Percentiles rank a stretch among this genome's conserved stretches.
Evolutionary conservation across 441 rosid genomes (phyloP).

Genomic region (Pelargonium cotyledonis): DNA sequence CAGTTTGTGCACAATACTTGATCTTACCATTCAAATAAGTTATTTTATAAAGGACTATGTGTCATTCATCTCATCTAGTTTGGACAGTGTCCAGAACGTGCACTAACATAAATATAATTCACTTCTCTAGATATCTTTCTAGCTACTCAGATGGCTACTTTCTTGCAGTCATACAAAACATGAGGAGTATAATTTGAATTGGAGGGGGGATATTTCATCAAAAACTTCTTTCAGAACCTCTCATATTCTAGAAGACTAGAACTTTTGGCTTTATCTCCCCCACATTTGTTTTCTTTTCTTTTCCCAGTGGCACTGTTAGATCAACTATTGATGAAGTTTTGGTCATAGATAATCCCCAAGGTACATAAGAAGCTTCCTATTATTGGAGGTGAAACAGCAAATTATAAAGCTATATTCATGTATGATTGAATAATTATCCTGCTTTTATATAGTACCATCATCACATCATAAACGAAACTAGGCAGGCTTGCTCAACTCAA

Average conservation of each 20-base stretch:
- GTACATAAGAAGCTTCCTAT: not conserved
- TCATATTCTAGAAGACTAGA: not conserved
- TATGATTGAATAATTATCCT: not conserved
- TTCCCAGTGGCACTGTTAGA: not conserved
- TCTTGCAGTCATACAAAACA: too few relatives aligned
- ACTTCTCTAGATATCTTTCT: not conserved
- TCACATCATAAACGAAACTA: not conserved
- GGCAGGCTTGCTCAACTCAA: not conserved
- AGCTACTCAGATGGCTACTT: not conserved
- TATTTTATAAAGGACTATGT: not conserved
- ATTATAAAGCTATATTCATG: not conserved
- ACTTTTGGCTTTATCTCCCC: not conserved
- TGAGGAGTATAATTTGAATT: too few relatives aligned
- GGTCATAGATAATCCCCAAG: slow-evolving; percentile 2
- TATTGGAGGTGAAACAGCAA: not conserved
- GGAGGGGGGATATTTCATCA: too few relatives aligned
- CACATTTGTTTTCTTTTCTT: not conserved
- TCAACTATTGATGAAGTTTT: not conserved
- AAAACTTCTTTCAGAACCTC: too few relatives aligned
- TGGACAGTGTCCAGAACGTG: not conserved
- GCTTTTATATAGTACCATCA: not conserved
- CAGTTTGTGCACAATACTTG: not conserved
- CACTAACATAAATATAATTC: not conserved
- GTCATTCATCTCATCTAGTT: slow-evolving; percentile 2
- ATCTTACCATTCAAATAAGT: not conserved